Evolutionary conservation across 192 early-diverging fungal genomes (phyloP).

Genomic region (Coemansia sp.): DNA sequence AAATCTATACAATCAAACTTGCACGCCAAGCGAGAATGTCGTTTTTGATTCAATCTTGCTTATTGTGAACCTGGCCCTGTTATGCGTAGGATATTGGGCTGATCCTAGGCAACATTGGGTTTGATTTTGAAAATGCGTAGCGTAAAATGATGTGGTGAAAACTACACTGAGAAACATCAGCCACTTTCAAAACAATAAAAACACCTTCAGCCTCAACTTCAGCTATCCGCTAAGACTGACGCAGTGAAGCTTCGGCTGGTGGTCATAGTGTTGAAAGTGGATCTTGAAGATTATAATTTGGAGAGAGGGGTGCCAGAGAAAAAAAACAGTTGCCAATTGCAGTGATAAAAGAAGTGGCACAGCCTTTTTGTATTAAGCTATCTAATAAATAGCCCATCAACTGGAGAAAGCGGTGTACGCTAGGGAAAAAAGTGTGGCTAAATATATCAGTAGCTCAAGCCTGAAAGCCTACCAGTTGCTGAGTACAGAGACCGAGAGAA

Average conservation of each 20-base stretch:
- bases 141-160: neutral
- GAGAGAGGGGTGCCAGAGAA: neutral
- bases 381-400: neutral
- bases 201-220: neutral
- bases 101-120: no score
- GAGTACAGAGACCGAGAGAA: neutral
- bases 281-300: no score
- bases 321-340: no score
- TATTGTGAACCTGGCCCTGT: no score
- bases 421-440: neutral
- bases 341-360: neutral
- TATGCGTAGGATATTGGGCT: no score
- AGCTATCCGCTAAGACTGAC: neutral
- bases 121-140: no score
- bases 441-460: neutral
- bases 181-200: neutral
- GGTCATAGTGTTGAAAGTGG: no score
- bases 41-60: no score
- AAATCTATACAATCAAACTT: no score
- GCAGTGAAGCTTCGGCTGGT: no score
- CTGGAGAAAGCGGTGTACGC: neutral
- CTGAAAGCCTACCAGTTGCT: neutral
- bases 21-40: no score
- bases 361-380: neutral
- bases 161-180: neutral